phyloP scores from a whole-genome alignment of 2,329 filamentous ascomycete genomes.

The Penicillium sp. region DNA sequence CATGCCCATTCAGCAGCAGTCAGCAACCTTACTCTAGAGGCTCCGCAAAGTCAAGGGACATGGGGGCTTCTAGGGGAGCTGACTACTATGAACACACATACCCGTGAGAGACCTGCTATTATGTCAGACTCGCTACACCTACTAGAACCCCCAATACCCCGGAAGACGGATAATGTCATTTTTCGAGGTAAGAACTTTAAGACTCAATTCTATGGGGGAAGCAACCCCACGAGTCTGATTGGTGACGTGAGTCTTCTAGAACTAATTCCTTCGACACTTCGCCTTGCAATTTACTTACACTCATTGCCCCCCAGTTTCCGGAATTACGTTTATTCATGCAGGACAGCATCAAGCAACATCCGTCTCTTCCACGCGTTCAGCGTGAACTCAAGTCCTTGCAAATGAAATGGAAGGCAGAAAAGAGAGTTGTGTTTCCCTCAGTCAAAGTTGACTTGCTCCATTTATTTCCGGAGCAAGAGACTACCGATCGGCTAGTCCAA shows the following conservation, averaged over 20 bases:
- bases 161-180: constrained; percentile 16
- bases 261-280: too few species aligned
- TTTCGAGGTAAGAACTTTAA: constrained; percentile 28
- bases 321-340: constrained; percentile 28
- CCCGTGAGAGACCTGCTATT: constrained; percentile 16
- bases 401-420: constrained; percentile 24
- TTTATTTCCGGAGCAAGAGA: constrained; percentile 25
- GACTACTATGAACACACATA: background rate
- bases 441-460: constrained; percentile 18
- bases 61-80: constrained; percentile 10
- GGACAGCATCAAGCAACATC: constrained; percentile 24
- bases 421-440: constrained; percentile 5
- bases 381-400: constrained; percentile 24
- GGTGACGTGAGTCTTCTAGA: constrained; percentile 27
- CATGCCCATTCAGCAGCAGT: background rate
- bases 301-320: constrained; percentile 15
- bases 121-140: constrained; percentile 9
- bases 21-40: constrained; percentile 6
- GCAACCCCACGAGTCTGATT: constrained; percentile 25
- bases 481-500: constrained; percentile 22
- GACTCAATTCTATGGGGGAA: constrained; percentile 29
- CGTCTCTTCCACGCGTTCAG: constrained; percentile 23
- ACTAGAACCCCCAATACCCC: constrained; percentile 1
- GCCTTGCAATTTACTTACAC: background rate
- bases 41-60: constrained; percentile 6